These are phyloP conservation scores for Amphicarpaea edgeworthii DNA, from an alignment of 306 rosid species.

Conservation along the genomic window DNA sequence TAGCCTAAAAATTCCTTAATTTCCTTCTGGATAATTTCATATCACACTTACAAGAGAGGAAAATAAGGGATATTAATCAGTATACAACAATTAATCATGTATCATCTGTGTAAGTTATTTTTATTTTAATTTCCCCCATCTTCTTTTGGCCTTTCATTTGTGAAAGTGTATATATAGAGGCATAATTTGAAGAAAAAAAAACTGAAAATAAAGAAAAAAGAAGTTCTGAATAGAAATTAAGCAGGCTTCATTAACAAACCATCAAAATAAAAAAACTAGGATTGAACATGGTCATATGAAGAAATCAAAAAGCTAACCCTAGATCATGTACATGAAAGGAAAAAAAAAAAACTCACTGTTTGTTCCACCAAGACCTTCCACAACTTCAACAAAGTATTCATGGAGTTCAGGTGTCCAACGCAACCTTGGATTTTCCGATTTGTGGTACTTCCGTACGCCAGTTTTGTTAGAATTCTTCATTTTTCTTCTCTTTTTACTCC, in stretches of 20 bases:
- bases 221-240: not conserved
- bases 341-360: conserved; percentile 32
- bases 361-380: conserved; percentile 51
- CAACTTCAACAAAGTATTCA: conserved; percentile 49
- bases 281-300: not conserved
- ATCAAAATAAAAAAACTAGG: not conserved
- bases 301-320: conserved; percentile 24
- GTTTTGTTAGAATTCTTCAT: conserved; percentile 43
- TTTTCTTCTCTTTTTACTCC: conserved; percentile 28
- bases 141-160: not conserved
- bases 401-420: conserved; percentile 58
- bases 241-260: not conserved
- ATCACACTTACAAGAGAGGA: not conserved
- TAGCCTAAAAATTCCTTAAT: not conserved
- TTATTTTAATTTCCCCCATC: not conserved
- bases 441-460: conserved; percentile 45
- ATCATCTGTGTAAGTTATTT: not conserved
- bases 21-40: not conserved
- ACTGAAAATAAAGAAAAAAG: not conserved
- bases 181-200: not conserved
- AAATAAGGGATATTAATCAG: not conserved
- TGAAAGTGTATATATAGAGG: not conserved
- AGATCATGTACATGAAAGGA: not conserved
- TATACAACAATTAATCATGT: not conserved
- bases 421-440: conserved; percentile 51